phyloP scores from a whole-genome alignment of 164 flowering plant species.

The Platanus orientalis region DNA sequence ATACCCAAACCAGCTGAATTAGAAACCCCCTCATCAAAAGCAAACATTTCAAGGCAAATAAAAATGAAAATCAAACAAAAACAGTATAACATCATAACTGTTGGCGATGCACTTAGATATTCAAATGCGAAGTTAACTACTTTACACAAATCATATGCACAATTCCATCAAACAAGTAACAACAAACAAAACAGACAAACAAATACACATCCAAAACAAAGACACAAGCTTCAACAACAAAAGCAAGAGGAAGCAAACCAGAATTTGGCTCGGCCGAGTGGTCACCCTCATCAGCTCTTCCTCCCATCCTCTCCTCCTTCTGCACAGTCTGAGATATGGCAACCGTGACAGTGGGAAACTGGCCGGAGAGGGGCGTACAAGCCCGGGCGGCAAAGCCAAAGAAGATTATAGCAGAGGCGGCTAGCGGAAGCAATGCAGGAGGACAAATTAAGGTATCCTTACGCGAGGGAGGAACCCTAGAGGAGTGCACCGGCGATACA shows the following conservation, averaged over 20 bases:
- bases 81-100: background rate
- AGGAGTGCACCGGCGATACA: background rate
- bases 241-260: background rate
- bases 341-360: background rate
- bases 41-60: background rate
- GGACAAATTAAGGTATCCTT: slow-evolving; percentile 7
- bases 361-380: slow-evolving; percentile 10
- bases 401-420: slow-evolving; percentile 23
- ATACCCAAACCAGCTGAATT: slow-evolving; percentile 5
- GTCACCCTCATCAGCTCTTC: background rate
- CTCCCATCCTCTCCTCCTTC: slow-evolving; percentile 13
- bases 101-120: background rate
- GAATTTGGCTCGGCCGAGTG: background rate
- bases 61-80: too few species aligned
- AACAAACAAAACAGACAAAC: too few species aligned
- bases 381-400: slow-evolving; percentile 18
- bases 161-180: too few species aligned
- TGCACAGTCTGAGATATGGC: slow-evolving; percentile 6
- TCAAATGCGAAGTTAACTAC: background rate
- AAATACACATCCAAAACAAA: too few species aligned
- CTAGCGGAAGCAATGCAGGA: slow-evolving; percentile 15
- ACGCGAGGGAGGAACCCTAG: background rate
- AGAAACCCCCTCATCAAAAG: background rate
- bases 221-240: too few species aligned
- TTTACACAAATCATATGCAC: too few species aligned